phyloP scores from a whole-genome alignment of 345 rosid species.

The Luvunga scandens region DNA sequence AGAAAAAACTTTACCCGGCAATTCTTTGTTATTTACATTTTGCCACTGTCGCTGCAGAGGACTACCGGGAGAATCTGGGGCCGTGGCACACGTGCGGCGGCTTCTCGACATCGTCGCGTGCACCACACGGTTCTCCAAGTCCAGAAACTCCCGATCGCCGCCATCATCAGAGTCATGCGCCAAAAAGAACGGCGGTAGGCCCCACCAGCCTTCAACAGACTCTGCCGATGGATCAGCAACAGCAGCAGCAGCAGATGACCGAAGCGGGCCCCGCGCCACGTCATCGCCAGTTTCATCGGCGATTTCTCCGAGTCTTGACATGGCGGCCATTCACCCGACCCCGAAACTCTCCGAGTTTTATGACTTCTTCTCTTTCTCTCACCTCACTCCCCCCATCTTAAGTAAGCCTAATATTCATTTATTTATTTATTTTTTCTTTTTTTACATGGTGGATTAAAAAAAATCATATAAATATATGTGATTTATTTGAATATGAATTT shows the following conservation, averaged over 20 bases:
- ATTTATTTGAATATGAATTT: not conserved
- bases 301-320: slow-evolving; percentile 42
- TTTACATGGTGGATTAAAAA: too few species aligned
- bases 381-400: too few species aligned
- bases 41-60: slow-evolving; percentile 42
- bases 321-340: slow-evolving; percentile 49
- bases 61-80: slow-evolving; percentile 44
- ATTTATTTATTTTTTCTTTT: too few species aligned
- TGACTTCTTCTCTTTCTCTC: too few species aligned
- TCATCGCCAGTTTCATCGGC: slow-evolving; percentile 28
- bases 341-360: too few species aligned
- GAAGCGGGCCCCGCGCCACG: not conserved
- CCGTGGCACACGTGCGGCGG: slow-evolving; percentile 59
- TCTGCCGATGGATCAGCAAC: slow-evolving; percentile 6
- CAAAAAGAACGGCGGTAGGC: slow-evolving; percentile 22
- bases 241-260: not conserved
- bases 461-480: not conserved
- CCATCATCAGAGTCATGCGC: slow-evolving; percentile 34
- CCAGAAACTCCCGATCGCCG: slow-evolving; percentile 24
- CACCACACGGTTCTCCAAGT: slow-evolving; percentile 49
- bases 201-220: not conserved
- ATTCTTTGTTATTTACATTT: slow-evolving; percentile 13
- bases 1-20: not conserved
- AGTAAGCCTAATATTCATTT: too few species aligned
- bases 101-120: slow-evolving; percentile 64